phyloP scores from a whole-genome alignment of 768 basidiomycete species.

The Leccinum truebloodii region DNA sequence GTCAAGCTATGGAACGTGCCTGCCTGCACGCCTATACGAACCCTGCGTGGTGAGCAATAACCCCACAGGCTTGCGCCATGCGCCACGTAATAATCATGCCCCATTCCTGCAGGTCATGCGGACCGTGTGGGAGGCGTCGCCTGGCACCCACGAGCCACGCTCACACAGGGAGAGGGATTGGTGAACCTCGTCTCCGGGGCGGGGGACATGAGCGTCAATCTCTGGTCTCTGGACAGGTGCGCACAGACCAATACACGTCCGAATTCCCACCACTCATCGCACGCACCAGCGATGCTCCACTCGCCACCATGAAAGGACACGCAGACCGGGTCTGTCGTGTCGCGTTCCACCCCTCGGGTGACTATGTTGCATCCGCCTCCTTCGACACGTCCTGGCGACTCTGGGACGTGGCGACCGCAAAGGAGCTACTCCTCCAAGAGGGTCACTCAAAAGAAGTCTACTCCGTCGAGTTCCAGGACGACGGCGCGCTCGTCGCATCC shows the following conservation, averaged over 20 bases:
- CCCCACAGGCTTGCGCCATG: background rate
- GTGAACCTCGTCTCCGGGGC: constrained; percentile 92
- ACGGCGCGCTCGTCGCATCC: constrained; percentile 90
- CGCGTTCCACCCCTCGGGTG: constrained; percentile 94
- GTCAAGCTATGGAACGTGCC: constrained; percentile 97
- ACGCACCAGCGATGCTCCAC: constrained; percentile 68
- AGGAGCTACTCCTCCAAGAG: constrained; percentile 88
- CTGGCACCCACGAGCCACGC: constrained; percentile 94
- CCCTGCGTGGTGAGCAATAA: constrained; percentile 62
- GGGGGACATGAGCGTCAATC: constrained; percentile 79
- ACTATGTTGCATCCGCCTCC: constrained; percentile 91
- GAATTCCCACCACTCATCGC: constrained; percentile 6
- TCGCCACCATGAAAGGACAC: constrained; percentile 89
- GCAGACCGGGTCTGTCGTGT: constrained; percentile 89
- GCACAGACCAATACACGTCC: constrained; percentile 14
- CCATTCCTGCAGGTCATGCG: constrained; percentile 61
- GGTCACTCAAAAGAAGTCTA: constrained; percentile 98
- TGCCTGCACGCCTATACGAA: constrained; percentile 74
- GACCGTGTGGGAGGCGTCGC: constrained; percentile 95
- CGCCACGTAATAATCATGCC: constrained; percentile 6
- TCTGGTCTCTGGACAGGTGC: constrained; percentile 89
- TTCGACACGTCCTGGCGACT: constrained; percentile 98
- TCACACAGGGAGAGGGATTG: constrained; percentile 57
- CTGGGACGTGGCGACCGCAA: constrained; percentile 86
- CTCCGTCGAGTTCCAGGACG: constrained; percentile 92